Percentiles rank a stretch among this genome's conserved stretches.
Evolutionary conservation across 495 filamentous ascomycete species (phyloP).

Genomic region (Patellaria atrata): DNA sequence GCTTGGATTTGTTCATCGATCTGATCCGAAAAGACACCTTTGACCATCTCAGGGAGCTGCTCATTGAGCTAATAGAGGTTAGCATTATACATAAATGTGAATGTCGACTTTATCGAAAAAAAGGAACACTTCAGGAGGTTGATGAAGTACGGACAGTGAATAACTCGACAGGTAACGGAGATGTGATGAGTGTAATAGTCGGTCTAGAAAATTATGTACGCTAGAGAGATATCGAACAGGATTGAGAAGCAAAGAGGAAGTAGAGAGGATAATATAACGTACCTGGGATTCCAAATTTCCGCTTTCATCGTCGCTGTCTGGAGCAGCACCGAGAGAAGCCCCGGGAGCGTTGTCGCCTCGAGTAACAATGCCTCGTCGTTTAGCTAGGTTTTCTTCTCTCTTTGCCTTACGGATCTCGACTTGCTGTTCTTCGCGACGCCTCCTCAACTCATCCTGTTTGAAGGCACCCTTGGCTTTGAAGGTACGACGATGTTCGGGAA

Average conservation of each 20-base stretch:
- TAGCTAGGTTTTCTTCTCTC: slow-evolving; percentile 95
- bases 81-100: no score
- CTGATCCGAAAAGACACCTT: slow-evolving; percentile 94
- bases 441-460: slow-evolving; percentile 95
- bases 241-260: slow-evolving; percentile 4
- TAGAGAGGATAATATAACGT: slow-evolving; percentile 31
- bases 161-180: no score
- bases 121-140: no score
- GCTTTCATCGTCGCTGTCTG: slow-evolving; percentile 95
- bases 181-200: no score
- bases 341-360: slow-evolving; percentile 68
- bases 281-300: slow-evolving; percentile 92
- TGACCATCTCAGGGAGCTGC: slow-evolving; percentile 95
- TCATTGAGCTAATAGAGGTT: slow-evolving; percentile 97
- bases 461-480: slow-evolving; percentile 99
- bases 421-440: slow-evolving; percentile 96
- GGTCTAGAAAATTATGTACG: no score
- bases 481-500: slow-evolving; percentile 97
- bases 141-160: no score
- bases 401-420: slow-evolving; percentile 98
- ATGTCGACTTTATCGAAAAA: background rate
- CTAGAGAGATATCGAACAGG: background rate
- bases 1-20: slow-evolving; percentile 96
- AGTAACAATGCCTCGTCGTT: slow-evolving; percentile 82
- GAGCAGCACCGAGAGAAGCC: slow-evolving; percentile 68